These are phyloP conservation scores for Syzygium aqueum DNA, from an alignment of 345 rosid species.

Conservation along the genomic window DNA sequence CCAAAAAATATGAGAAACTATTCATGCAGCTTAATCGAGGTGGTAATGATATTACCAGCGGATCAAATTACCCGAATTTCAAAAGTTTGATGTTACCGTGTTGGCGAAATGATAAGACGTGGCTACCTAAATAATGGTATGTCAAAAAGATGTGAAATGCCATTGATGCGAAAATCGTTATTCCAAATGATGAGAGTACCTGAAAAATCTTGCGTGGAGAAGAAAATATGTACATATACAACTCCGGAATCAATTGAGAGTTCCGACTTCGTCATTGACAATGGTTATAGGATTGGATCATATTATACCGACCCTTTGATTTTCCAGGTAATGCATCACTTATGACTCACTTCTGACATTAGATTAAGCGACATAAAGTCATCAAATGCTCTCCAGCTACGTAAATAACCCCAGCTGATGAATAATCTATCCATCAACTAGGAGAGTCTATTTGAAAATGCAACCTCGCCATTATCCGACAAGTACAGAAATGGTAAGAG, in stretches of 20 bases:
- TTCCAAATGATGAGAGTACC: neutral
- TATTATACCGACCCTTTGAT: too few relatives aligned
- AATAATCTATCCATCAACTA: too few relatives aligned
- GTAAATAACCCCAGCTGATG: neutral
- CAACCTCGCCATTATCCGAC: neutral
- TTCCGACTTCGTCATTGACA: neutral
- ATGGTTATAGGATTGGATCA: too few relatives aligned
- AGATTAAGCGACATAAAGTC: too few relatives aligned
- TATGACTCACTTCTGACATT: too few relatives aligned
- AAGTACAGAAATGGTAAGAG: neutral
- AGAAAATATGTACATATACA: neutral
- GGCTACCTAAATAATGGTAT: neutral
- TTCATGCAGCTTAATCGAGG: neutral
- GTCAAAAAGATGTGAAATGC: too few relatives aligned
- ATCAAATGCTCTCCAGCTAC: neutral
- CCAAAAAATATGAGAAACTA: neutral
- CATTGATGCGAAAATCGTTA: neutral
- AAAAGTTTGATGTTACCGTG: neutral
- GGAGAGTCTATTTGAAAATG: neutral
- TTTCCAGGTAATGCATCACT: too few relatives aligned
- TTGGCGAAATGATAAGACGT: neutral
- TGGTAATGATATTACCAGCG: neutral
- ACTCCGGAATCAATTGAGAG: neutral
- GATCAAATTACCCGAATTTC: neutral
- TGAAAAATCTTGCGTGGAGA: neutral